Percentiles rank a stretch among this genome's conserved stretches.
phyloP scores from a whole-genome alignment of 345 rosid genomes.

The Cardiospermum halicacabum region DNA sequence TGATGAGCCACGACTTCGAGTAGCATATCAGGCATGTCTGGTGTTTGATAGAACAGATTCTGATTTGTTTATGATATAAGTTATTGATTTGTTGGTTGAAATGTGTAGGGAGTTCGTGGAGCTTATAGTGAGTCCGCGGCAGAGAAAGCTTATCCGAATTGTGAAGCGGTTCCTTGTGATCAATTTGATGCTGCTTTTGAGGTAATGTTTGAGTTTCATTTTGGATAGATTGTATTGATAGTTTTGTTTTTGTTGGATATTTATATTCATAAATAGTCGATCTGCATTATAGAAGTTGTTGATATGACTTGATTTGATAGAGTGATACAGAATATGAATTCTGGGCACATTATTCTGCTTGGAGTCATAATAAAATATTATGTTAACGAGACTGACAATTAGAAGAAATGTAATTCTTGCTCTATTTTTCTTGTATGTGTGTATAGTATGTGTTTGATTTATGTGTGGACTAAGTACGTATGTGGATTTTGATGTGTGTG shows the following conservation, averaged over 20 bases:
- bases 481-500: too few relatives aligned
- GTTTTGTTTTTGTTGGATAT: not conserved
- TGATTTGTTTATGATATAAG: not conserved
- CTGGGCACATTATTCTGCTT: too few relatives aligned
- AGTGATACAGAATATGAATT: too few relatives aligned
- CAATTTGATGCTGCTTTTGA: constrained; percentile 93
- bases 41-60: not conserved
- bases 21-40: constrained; percentile 92
- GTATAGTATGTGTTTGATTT: too few relatives aligned
- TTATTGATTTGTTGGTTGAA: constrained; percentile 10
- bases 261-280: not conserved
- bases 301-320: not conserved
- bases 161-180: constrained; percentile 96
- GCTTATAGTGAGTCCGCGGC: constrained; percentile 98
- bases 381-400: too few relatives aligned
- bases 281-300: too few relatives aligned
- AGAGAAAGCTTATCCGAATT: constrained; percentile 86
- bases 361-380: too few relatives aligned
- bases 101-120: constrained; percentile 71
- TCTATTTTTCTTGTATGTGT: too few relatives aligned
- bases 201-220: constrained; percentile 30
- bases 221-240: not conserved
- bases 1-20: constrained; percentile 73
- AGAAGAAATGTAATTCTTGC: too few relatives aligned
- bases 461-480: too few relatives aligned